Conservation (phyloP, 495 filamentous ascomycete species). For the Penicillium canariense region DNA sequence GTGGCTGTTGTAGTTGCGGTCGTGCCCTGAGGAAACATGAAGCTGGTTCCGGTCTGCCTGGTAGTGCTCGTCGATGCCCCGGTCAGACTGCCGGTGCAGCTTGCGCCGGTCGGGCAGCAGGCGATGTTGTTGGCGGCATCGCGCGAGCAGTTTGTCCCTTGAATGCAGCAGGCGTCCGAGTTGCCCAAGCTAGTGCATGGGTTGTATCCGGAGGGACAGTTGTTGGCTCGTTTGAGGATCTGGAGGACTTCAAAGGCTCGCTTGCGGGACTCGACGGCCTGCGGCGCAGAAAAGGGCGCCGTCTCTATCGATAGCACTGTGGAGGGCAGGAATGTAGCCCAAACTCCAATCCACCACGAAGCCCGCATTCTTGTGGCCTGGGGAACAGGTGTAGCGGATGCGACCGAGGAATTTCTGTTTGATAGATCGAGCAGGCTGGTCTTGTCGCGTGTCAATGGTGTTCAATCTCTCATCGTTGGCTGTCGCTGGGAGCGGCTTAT, state of each 20-base stretch:
- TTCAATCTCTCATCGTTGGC: constrained; percentile 13
- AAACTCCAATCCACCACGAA: constrained; percentile 39
- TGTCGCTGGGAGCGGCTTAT: constrained; percentile 10
- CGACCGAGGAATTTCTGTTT: constrained; percentile 1
- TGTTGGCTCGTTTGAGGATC: constrained; percentile 36
- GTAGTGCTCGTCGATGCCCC: constrained; percentile 27
- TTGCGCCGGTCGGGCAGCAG: constrained; percentile 61
- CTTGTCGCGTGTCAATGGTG: background rate
- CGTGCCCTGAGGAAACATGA: constrained; percentile 36
- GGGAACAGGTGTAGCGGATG: constrained; percentile 1
- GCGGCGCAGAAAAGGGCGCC: constrained; percentile 29
- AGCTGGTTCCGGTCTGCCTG: constrained; percentile 28
- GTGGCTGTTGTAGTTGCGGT: constrained; percentile 32
- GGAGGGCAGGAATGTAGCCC: constrained; percentile 37
- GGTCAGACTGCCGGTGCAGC: constrained; percentile 59
- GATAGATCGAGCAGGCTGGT: background rate
- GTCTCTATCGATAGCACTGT: constrained; percentile 31
- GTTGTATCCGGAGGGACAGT: constrained; percentile 53
- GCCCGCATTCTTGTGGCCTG: constrained; percentile 37
- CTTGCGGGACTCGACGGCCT: constrained; percentile 22
- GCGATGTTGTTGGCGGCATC: constrained; percentile 61
- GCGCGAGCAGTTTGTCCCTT: constrained; percentile 52
- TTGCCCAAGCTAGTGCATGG: constrained; percentile 50
- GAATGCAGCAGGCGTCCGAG: constrained; percentile 54
- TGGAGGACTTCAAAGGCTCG: constrained; percentile 41